Base-by-base conservation (phyloP, 345 rosid species). In the Gossypium anomalum region DNA sequence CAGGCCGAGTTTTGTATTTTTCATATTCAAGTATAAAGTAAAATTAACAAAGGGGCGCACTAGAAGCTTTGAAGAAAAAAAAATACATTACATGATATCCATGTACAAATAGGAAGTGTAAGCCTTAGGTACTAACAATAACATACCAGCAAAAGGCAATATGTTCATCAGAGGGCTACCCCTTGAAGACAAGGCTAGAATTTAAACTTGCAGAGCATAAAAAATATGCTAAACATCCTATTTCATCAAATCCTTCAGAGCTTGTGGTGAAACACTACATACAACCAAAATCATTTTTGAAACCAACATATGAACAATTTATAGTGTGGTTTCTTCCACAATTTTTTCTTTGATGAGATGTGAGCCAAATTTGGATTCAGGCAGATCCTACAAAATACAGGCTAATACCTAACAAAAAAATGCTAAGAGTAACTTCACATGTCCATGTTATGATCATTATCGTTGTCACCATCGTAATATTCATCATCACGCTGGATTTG, bases 401-500 rank as follows among this genome's bases (percentile, higher is more conserved):
- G 23, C 66, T 72, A 58, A 58, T 72, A 44, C 20, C 44, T 19
- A 25, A 27, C 22, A 23, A 59, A 61, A 57, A 67, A 29, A 61
- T 57, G 48, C 60, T 63, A 5, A 22, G 19, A 22, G 45, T 15
- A 34, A 44, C 51, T 57, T 78, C 41, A 76, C 12, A 77, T 81
- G 22, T 88, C 88, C 84, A 75, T 86, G 78, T 84, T 80, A 53
- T 73, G 89, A 75, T 91, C 98, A 13, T 94, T 89, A 78, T 94
- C 97, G 22, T 92, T 89, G 83, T 90, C 98, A 4, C 97, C 98
- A 38, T 87, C 87, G 13, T 88, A 95, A 79, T 85, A 95, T 69
- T 95, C 99, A 70, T 93, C 97, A 10, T 95, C 98, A 0, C 97
- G 87, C 73, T 91, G 98, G 60, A 95, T 81, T 59, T 95, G 98